Conservation (phyloP, 768 basidiomycete species). For the Phlegmacium glaucopus region DNA sequence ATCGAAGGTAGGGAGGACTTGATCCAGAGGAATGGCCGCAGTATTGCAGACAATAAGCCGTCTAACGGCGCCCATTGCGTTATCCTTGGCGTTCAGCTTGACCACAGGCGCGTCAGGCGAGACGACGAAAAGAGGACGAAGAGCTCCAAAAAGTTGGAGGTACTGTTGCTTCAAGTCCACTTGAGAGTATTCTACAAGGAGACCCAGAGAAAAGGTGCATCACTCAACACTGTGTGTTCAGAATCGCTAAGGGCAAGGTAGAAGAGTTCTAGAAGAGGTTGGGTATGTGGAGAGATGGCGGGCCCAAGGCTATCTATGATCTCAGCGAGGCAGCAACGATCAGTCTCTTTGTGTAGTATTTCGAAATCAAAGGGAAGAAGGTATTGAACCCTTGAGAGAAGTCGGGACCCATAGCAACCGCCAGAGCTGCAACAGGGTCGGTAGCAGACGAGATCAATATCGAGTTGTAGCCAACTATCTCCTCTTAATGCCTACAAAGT, state of each 20-base stretch:
- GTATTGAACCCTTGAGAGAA: slow-evolving; percentile 77
- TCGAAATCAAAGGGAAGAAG: slow-evolving; percentile 89
- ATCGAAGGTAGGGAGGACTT: slow-evolving; percentile 81
- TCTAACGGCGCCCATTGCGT: slow-evolving; percentile 91
- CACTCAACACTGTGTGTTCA: slow-evolving; percentile 93
- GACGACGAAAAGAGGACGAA: slow-evolving; percentile 79
- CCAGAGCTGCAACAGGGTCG: slow-evolving; percentile 89
- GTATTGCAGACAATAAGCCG: slow-evolving; percentile 83
- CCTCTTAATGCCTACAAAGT: no score
- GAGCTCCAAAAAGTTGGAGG: slow-evolving; percentile 67
- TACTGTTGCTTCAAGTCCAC: slow-evolving; percentile 83
- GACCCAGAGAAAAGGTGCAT: slow-evolving; percentile 94
- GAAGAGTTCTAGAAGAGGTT: slow-evolving; percentile 79
- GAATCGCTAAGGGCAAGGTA: slow-evolving; percentile 76
- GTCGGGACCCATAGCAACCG: slow-evolving; percentile 79
- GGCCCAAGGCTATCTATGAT: slow-evolving; percentile 90
- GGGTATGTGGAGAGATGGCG: slow-evolving; percentile 81
- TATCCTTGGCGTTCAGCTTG: slow-evolving; percentile 85
- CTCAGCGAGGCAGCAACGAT: slow-evolving; percentile 92
- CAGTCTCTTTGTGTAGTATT: slow-evolving; percentile 91
- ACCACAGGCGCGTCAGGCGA: slow-evolving; percentile 59
- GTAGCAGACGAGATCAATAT: slow-evolving; percentile 92
- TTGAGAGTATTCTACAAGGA: slow-evolving; percentile 84
- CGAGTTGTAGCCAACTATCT: no score
- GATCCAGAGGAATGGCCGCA: slow-evolving; percentile 79